Percentiles rank a stretch among this genome's conserved stretches.
These are phyloP conservation scores for Sporobolus alterniflorus DNA, from an alignment of 202 grass and related monocot species.

Conservation along the genomic window DNA sequence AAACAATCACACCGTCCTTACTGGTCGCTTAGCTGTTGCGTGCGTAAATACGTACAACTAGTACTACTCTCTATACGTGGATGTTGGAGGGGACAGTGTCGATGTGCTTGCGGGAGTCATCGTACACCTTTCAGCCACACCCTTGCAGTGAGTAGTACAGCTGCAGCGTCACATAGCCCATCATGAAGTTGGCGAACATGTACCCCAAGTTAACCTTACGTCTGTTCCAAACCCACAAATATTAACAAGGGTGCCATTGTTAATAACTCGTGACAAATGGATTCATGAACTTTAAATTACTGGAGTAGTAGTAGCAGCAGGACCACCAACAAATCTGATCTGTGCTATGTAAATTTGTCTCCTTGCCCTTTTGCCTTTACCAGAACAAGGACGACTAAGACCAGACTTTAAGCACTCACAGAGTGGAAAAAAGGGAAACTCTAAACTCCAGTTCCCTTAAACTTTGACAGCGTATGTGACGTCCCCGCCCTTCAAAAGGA, in stretches of 20 bases:
- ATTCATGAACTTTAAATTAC: too few relatives aligned
- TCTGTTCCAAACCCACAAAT: constrained; percentile 15
- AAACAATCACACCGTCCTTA: not conserved
- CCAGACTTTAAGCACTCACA: not conserved
- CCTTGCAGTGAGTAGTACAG: constrained; percentile 35
- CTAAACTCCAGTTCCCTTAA: not conserved
- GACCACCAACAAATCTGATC: not conserved
- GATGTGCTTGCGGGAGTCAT: constrained; percentile 52
- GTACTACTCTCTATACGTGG: too few relatives aligned
- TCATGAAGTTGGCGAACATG: constrained; percentile 81
- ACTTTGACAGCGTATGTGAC: too few relatives aligned
- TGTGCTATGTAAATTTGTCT: not conserved
- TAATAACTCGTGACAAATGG: too few relatives aligned
- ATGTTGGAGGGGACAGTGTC: constrained; percentile 44
- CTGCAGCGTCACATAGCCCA: constrained; percentile 15
- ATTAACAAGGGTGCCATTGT: too few relatives aligned
- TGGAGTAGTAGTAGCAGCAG: too few relatives aligned
- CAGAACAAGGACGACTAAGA: not conserved
- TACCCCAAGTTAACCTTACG: constrained; percentile 54
- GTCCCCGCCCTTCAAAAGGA: too few relatives aligned
- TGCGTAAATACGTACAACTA: not conserved
- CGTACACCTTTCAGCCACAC: constrained; percentile 40
- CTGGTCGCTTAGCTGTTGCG: too few relatives aligned
- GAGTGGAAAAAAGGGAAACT: not conserved
- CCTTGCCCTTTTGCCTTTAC: not conserved